Evolutionary conservation across 768 basidiomycete species (phyloP), one percentile per base, ranked within the genome.

Genomic region (Tylopilus rubrobrunneus): DNA sequence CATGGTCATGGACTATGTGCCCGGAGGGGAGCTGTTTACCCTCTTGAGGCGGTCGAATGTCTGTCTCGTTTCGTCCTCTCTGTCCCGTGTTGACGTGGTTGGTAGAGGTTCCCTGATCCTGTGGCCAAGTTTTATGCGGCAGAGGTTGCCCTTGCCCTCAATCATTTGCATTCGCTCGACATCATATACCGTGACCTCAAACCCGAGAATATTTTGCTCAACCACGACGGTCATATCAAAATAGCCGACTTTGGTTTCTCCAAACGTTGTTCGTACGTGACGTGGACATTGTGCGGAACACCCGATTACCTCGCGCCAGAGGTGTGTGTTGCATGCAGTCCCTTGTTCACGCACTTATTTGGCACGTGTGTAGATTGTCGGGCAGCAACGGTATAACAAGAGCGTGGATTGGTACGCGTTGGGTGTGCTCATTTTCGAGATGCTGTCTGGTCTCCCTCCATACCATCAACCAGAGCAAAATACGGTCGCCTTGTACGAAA

Each of bases 341-440:
- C 4, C 4, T 48, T 27, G 36, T 57, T 45, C 58, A 57, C 45
- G 27, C 23, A 50, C 37, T 55, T 2, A 63, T 8, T 27, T 49
- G 8, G 2, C 17, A 29, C 28, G 33, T 14, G 21, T 37, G 15
- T 44, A 90, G 88, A 84, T 92, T 70, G 87, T 85, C 67, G 83
- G 78, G 17, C 86, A 89, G 67, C 81, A 84, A 53, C 80, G 94
- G 7, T 98, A 99, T 68, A 96, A 95, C 67, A 96, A 97, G 70
- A 88, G 86, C 53, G 96, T 98, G 2, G 97, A 99, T 67, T 99
- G 95, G 95, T 99, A 98, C 74, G 96, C 97, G 1, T 81, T 98
- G 48, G 97, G 97, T 48, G 92, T 99, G 51, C 84, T 99, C 56
- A 89, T 95, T 52, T 99, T 89, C 68, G 97, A 99, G 72, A 98